Evolutionary conservation across 1,284 basidiomycete species (phyloP), one percentile per base, ranked within the genome.

Genomic region (Trichosporon sp.): DNA sequence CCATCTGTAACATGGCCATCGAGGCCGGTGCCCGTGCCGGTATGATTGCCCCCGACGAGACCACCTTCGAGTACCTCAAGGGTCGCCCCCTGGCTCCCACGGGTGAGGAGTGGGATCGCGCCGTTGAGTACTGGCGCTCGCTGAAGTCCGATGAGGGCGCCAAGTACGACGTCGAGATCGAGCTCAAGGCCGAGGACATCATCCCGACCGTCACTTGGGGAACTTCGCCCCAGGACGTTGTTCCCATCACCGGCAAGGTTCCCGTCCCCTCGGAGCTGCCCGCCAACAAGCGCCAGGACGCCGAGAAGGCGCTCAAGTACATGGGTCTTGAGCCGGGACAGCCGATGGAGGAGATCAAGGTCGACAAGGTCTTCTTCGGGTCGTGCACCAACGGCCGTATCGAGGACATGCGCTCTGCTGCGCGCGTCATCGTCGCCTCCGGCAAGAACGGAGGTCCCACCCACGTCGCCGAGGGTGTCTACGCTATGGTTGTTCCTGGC

Each of bases 1-100:
- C 91, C 71, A 92, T 93, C 71, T 96, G 93, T 82, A 97, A 97
- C 83, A 97, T 97, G 94, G 93, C 91, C 68, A 96, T 97, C 78
- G 94, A 97, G 81, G 95, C 88, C 65, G 94, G 94, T 75, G 95
- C 94, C 68, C 87, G 94, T 73, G 92, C 92, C 6, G 94, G 94
- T 63, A 94, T 97, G 92, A 87, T 97, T 68, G 94, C 93, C 11
- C 93, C 94, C 0, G 94, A 97, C 78, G 90, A 95, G 36, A 82
- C 89, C 69, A 97, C 95, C 8, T 95, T 96, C 78, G 84, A 78
- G 58, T 97, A 97, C 81, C 88, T 97, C 68, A 87, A 86, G 67
- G 87, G 88, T 62, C 89, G 93, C 58, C 94, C 94, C 60, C 84
- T 97, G 60, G 86, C 90, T 25, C 84, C 84, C 23, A 73, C 73